Evolutionary conservation across 371 early-diverging fungal genomes (phyloP).

Genomic region (Smittium mucronatum): DNA sequence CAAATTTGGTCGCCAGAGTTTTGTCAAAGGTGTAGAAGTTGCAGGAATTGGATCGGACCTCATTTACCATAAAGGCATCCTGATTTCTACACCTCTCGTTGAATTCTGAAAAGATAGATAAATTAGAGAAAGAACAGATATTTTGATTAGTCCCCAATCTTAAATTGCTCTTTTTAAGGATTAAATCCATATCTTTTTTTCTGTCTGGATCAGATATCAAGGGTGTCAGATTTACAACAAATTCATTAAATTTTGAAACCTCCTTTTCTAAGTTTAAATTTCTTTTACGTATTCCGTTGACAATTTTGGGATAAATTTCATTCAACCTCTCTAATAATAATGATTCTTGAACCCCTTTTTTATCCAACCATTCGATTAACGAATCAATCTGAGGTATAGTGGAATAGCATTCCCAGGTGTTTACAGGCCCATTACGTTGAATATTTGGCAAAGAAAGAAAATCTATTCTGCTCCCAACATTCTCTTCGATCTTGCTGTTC

Average conservation of each 20-base stretch:
- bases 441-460: conserved; percentile 17
- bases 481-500: conserved; percentile 23
- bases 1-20: not conserved
- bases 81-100: not conserved
- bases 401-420: conserved; percentile 46
- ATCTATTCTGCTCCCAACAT: conserved; percentile 28
- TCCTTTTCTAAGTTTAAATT: not conserved
- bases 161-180: not conserved
- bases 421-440: conserved; percentile 21
- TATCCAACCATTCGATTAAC: conserved; percentile 59
- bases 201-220: not conserved
- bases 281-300: not conserved
- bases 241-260: not conserved
- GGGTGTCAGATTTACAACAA: not conserved
- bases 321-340: conserved; percentile 41
- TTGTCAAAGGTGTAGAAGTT: not conserved
- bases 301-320: not conserved
- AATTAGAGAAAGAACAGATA: not conserved
- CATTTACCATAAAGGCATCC: not conserved
- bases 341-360: conserved; percentile 57
- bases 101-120: not conserved
- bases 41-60: not conserved
- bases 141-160: not conserved
- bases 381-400: conserved; percentile 47
- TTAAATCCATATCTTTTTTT: not conserved